A percentile compares a stretch with the other conserved stretches of the same genome.
Evolutionary conservation across 1,284 basidiomycete species (phyloP).

Genomic region (Austroboletus novae-zelandiae): DNA sequence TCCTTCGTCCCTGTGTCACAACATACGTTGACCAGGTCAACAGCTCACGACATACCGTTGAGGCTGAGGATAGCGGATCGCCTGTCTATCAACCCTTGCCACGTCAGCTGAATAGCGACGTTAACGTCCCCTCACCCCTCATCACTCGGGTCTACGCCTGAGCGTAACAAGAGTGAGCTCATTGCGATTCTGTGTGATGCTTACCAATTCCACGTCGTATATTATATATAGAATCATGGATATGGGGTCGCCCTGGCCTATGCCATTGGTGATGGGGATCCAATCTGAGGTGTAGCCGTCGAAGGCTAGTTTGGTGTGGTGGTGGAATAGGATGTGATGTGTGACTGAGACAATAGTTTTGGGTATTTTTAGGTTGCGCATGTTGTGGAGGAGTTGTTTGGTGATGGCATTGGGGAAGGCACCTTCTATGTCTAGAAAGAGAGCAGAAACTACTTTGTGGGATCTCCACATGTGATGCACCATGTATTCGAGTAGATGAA

Average conservation of each 20-base stretch:
- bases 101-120: too few species aligned
- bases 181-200: constrained; percentile 6
- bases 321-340: not conserved
- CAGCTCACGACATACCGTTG: too few species aligned
- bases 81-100: too few species aligned
- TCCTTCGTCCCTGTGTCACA: too few species aligned
- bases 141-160: too few species aligned
- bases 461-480: constrained; percentile 25
- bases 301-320: constrained; percentile 9
- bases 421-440: constrained; percentile 33
- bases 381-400: constrained; percentile 30
- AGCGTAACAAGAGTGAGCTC: too few species aligned
- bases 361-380: constrained; percentile 17
- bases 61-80: too few species aligned
- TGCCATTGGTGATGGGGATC: constrained; percentile 23
- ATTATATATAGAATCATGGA: constrained; percentile 31
- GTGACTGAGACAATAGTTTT: constrained; percentile 2
- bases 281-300: constrained; percentile 15
- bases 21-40: too few species aligned
- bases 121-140: too few species aligned
- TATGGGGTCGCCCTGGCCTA: constrained; percentile 31
- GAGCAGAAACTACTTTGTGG: constrained; percentile 19
- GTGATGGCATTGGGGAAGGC: constrained; percentile 34
- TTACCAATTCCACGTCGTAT: constrained; percentile 28
- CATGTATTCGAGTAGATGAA: constrained; percentile 21